Conservation (phyloP, 768 basidiomycete species). For the Dacryopinax primogenitus region DNA sequence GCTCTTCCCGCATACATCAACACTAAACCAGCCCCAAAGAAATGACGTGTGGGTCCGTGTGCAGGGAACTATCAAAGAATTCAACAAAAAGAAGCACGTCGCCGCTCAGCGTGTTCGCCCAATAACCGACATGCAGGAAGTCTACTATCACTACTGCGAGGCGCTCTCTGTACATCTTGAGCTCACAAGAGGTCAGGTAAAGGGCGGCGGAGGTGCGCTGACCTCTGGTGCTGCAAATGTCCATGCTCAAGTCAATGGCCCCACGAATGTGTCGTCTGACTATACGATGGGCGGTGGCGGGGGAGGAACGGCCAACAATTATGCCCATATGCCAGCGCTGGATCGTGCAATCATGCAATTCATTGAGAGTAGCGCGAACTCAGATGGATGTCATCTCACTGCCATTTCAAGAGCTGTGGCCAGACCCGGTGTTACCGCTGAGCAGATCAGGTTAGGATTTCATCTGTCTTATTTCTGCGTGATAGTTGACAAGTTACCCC, state of each 20-base stretch:
- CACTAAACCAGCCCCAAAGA: conserved; percentile 29
- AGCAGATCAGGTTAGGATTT: conserved; percentile 45
- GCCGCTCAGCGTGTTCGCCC: conserved; percentile 62
- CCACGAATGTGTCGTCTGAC: not conserved
- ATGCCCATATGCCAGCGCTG: conserved; percentile 43
- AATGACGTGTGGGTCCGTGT: conserved; percentile 69
- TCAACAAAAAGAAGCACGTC: conserved; percentile 69
- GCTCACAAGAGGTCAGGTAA: conserved; percentile 45
- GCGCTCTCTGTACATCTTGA: conserved; percentile 54
- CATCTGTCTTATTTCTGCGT: conserved; percentile 10
- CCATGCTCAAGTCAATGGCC: not conserved
- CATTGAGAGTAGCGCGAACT: conserved; percentile 37
- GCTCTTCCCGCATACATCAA: no score
- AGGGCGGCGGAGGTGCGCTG: conserved; percentile 12
- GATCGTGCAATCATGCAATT: conserved; percentile 56
- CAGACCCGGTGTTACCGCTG: conserved; percentile 32
- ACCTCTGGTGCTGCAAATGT: conserved; percentile 3
- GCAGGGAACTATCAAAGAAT: conserved; percentile 68
- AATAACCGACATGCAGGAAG: conserved; percentile 57
- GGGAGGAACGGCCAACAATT: conserved; percentile 26
- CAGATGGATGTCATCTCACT: conserved; percentile 62
- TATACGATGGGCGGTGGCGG: conserved; percentile 2
- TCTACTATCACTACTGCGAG: conserved; percentile 72
- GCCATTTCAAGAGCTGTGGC: conserved; percentile 56
- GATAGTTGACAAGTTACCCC: conserved; percentile 11